Evolutionary conservation across 2,329 filamentous ascomycete species (phyloP).

Genomic region (Emericellopsis atlantica): DNA sequence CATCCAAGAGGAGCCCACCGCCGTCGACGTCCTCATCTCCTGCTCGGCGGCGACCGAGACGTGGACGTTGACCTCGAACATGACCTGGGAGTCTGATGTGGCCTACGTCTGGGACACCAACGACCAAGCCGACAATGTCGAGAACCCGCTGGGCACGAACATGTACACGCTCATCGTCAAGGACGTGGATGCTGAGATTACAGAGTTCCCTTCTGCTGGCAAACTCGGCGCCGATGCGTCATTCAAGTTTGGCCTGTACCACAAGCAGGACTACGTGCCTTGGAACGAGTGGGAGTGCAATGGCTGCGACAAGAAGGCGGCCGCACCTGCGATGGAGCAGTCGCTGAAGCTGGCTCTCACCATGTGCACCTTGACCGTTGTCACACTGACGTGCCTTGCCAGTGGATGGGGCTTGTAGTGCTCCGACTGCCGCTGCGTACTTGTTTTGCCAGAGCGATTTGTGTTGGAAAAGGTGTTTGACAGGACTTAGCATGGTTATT

Average conservation of each 20-base stretch:
- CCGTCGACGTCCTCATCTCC: slow-evolving; percentile 45
- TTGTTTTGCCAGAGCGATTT: too few species aligned
- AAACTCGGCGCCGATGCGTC: slow-evolving; percentile 36
- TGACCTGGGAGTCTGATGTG: slow-evolving; percentile 39
- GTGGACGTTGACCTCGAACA: slow-evolving; percentile 52
- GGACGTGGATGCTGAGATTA: slow-evolving; percentile 40
- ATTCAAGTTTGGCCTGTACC: slow-evolving; percentile 48
- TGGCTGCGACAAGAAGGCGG: slow-evolving; percentile 39
- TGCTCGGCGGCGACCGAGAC: slow-evolving; percentile 37
- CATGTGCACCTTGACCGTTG: slow-evolving; percentile 42
- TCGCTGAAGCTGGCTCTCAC: slow-evolving; percentile 36
- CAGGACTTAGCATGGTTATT: too few species aligned
- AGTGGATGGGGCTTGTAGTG: slow-evolving; percentile 30
- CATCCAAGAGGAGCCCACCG: slow-evolving; percentile 42
- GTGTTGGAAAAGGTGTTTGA: too few species aligned
- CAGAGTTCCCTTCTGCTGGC: slow-evolving; percentile 37
- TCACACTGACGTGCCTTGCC: slow-evolving; percentile 54
- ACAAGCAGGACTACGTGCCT: slow-evolving; percentile 34
- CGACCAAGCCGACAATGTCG: slow-evolving; percentile 29
- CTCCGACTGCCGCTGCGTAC: neutral
- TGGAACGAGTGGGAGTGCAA: slow-evolving; percentile 40
- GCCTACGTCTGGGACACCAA: slow-evolving; percentile 47
- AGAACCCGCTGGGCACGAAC: slow-evolving; percentile 34
- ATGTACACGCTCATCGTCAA: slow-evolving; percentile 51
- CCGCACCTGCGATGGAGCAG: slow-evolving; percentile 30